Conservation (phyloP, 169 alveolate genomes). For the Eimeria maxima region DNA sequence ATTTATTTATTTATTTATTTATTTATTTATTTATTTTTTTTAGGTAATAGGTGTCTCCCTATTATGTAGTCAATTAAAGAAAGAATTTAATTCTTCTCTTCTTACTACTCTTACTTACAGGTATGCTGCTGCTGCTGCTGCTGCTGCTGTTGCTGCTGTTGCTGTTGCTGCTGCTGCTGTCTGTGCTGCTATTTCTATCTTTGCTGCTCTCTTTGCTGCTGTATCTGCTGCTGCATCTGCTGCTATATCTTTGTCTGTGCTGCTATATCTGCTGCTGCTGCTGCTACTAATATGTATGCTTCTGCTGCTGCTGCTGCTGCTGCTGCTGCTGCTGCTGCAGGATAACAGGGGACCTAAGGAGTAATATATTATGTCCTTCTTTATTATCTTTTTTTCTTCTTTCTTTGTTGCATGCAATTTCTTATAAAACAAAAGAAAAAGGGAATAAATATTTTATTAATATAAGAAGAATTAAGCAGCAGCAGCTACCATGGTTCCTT, state of each 20-base stretch:
- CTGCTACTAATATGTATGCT: too few species aligned
- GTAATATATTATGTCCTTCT: neutral
- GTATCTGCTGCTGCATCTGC: too few species aligned
- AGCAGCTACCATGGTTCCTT: constrained; percentile 32
- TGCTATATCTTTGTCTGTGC: too few species aligned
- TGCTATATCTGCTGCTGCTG: too few species aligned
- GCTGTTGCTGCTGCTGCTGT: neutral
- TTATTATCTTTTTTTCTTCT: neutral
- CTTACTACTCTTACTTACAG: too few species aligned
- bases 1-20: neutral
- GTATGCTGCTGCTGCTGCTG: neutral
- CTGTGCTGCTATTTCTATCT: too few species aligned
- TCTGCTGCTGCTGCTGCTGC: too few species aligned
- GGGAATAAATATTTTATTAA: constrained; percentile 37
- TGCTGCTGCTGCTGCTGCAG: too few species aligned
- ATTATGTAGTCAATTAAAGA: neutral
- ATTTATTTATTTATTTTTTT: neutral
- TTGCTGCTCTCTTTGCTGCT: too few species aligned
- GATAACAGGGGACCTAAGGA: neutral
- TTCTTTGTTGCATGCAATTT: neutral
- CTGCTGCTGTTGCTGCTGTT: constrained; percentile 9
- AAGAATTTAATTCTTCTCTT: too few species aligned
- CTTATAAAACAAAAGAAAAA: neutral
- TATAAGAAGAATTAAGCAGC: constrained; percentile 2
- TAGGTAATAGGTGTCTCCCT: neutral